Evolutionary conservation across 352 stramenopile genomes (phyloP), one percentile per base, ranked within the genome.

Genomic region (Peronospora destructor): DNA sequence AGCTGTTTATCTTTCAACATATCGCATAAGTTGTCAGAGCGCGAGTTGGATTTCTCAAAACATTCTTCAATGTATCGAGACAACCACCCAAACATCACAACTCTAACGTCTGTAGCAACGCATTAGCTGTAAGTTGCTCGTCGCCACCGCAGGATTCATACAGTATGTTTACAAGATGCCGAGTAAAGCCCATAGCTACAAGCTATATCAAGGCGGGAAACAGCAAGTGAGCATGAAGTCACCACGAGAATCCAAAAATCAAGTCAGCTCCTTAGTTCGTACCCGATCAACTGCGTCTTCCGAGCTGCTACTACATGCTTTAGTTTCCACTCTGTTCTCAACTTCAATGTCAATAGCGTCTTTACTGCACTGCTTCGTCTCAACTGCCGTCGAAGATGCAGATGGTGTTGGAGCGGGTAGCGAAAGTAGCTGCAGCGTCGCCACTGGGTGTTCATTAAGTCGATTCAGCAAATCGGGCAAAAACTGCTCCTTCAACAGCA

Each of bases 131-230:
- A 7, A 73, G 19, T 26, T 84, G 59, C 47, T 88, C 77, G 42
- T 86, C 65, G 1, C 52, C 57, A 12, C 52, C 68, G 34, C 77
- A 88, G 1, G 73, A 85, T 46, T 86, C 77, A 57, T 82, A 83
- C 30, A 89, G 65, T 0, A 59, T 50, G 13, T 56, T 40, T 0
- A 81, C 73, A 39, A 86, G 58, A 49, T 85, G 73, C 10, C 41
- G 52, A 10, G 48, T 53, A 45, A 89, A 89, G 0, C 77, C 77
- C 69, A 89, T 81, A 2, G 64, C 58, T 8, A 62, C 54, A 28
- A 89, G 64, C 77, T 88, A 37, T 34, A 58, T 3, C 37, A 52
- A 45, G n/a, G 3, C 45, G 25, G 3, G 33, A 29, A 49, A 25
- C 12, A 41, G 16, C 1, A 26, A 41, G 43, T 14, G 17, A 10